Evolutionary conservation across 1,284 basidiomycete species (phyloP), one percentile per base, ranked within the genome.

Genomic region (Cutaneotrichosporon sp.): DNA sequence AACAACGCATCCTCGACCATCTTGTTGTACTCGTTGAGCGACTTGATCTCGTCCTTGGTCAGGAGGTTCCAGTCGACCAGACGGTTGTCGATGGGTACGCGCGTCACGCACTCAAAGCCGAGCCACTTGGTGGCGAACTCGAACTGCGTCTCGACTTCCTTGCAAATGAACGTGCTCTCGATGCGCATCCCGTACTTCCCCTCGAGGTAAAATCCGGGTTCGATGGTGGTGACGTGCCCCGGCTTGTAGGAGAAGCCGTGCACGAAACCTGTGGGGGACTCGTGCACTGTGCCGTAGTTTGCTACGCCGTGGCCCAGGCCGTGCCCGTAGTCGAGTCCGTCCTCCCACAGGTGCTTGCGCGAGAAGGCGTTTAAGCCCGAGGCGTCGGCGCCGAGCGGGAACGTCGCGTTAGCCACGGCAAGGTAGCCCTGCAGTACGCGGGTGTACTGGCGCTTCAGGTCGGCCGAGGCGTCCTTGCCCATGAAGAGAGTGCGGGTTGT

Each of bases 371-470:
- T 91, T 34, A 97, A 81, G 74, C 89, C 86, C 51, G 83, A 81
- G 0, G 92, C 92, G 4, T 89, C 88, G 1, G 92, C 94, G 9
- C 91, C 91, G 76, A 89, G 86, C 22, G 94, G 95, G 83, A 96
- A 98, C 34, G 92, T 84, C 3, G 90, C 89, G 66, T 84, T 87
- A 80, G 95, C 92, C 70, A 97, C 92, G 46, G 92, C 91, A 70
- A 98, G 95, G 82, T 99, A 96, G 5, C 96, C 96, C 81, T 99
- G 96, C 60, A 99, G 81, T 31, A 99, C 97, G 30, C 93, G 85
- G 18, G 97, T 99, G 77, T 89, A 98, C 1, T 94, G 93, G 67
- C 95, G 89, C 73, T 88, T 89, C 65, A 80, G 65, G 78, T 94
- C 89, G 69, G 92, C 90, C 2, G 84, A 71, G 5, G 88, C 88